These are phyloP conservation scores for Knufia fluminis DNA, from an alignment of 2,329 filamentous ascomycete genomes.

Conservation along the genomic window DNA sequence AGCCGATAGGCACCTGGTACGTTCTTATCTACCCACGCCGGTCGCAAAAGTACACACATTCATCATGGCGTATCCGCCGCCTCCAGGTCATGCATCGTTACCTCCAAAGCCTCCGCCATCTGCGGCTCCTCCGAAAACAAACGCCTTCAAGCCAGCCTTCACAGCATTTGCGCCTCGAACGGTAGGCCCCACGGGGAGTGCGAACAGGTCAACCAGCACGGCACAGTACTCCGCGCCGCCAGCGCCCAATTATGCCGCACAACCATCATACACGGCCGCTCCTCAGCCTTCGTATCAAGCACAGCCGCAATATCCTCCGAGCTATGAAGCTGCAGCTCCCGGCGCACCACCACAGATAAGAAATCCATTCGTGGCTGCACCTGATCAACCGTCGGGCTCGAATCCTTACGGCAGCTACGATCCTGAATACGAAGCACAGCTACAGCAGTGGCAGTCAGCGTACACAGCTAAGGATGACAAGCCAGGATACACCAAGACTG, in stretches of 20 bases:
- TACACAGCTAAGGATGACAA: conserved; percentile 59
- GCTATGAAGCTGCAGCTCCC: conserved; percentile 31
- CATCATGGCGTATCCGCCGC: conserved; percentile 75
- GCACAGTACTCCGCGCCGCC: conserved; percentile 32
- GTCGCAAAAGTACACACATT: conserved; percentile 33
- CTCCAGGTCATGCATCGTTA: conserved; percentile 69
- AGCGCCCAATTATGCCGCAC: conserved; percentile 24
- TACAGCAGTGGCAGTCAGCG: conserved; percentile 90
- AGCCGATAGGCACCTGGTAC: conserved; percentile 28
- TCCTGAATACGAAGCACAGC: conserved; percentile 79
- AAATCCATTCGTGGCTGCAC: conserved; percentile 61
- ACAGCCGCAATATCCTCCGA: conserved; percentile 36
- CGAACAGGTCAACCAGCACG: conserved; percentile 29
- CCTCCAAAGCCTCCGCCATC: conserved; percentile 67
- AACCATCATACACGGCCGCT: conserved; percentile 22
- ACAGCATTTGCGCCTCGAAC: conserved; percentile 52
- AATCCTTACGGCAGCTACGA: conserved; percentile 41
- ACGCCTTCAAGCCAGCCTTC: conserved; percentile 39
- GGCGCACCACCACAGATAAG: conserved; percentile 52
- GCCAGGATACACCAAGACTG: conserved; percentile 20
- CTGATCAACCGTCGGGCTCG: conserved; percentile 43
- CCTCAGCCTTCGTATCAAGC: conserved; percentile 37
- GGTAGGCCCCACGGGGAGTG: conserved; percentile 38
- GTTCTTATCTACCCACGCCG: conserved; percentile 27
- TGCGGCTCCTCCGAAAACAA: conserved; percentile 40